Conservation (phyloP, 2,329 filamentous ascomycete species). For the Dothidotthia symphoricarpi region DNA sequence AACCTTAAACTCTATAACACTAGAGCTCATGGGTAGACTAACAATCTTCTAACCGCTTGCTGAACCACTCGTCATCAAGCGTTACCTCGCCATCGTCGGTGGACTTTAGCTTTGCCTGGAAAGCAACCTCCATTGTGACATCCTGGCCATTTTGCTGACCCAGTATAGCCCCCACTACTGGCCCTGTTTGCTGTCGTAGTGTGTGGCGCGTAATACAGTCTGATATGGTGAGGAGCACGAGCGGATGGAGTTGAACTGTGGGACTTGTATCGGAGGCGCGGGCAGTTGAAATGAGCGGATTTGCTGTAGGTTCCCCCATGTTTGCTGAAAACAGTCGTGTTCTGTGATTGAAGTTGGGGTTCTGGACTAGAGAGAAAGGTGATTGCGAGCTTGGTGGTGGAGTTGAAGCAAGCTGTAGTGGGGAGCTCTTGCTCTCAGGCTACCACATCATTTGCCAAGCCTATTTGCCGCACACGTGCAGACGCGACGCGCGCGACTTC, state of each 20-base stretch:
- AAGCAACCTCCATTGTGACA: slow-evolving; percentile 89
- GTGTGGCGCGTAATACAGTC: slow-evolving; percentile 94
- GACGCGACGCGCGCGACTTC: too few species aligned
- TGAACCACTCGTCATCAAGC: slow-evolving; percentile 71
- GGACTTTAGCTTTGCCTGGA: slow-evolving; percentile 65
- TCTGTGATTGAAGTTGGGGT: neutral
- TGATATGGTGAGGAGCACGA: slow-evolving; percentile 93
- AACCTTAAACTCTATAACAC: neutral
- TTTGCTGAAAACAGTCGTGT: slow-evolving; percentile 5
- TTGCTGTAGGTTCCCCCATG: slow-evolving; percentile 40
- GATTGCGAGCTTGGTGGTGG: neutral
- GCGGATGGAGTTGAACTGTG: slow-evolving; percentile 81
- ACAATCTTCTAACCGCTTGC: slow-evolving; percentile 81
- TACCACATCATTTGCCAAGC: too few species aligned
- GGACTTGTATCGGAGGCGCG: slow-evolving; percentile 67
- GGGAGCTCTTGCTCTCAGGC: neutral
- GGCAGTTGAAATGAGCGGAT: slow-evolving; percentile 46
- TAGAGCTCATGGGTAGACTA: slow-evolving; percentile 36
- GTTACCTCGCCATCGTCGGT: slow-evolving; percentile 56
- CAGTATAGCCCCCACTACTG: slow-evolving; percentile 81
- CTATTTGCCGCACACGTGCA: too few species aligned
- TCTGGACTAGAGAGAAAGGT: neutral
- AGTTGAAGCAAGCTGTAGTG: too few species aligned
- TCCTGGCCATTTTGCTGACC: slow-evolving; percentile 89
- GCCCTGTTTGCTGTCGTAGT: slow-evolving; percentile 70